phyloP scores from a whole-genome alignment of 1,139 yeast species.

The Saccharomyces uvarum region DNA sequence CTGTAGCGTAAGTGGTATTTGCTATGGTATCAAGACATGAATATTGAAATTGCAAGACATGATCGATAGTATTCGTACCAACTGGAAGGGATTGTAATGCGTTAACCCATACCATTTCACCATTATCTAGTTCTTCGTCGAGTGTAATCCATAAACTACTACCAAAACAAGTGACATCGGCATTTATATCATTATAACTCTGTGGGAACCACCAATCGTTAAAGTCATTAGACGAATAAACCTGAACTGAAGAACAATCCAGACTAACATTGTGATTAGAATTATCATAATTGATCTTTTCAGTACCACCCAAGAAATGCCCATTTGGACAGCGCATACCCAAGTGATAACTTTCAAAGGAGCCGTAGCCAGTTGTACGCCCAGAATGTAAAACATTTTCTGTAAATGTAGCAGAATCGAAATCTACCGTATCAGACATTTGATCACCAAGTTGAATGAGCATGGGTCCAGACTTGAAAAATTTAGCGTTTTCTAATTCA shows the following conservation, averaged over 20 bases:
- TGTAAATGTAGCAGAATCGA: conserved; percentile 18
- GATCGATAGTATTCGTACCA: conserved; percentile 19
- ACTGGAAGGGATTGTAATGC: conserved; percentile 22
- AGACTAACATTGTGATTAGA: conserved; percentile 17
- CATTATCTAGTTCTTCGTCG: conserved; percentile 15
- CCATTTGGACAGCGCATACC: conserved; percentile 31
- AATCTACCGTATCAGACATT: conserved; percentile 23
- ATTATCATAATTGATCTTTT: conserved; percentile 23
- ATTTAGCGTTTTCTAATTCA: conserved; percentile 28
- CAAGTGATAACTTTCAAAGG: conserved; percentile 29
- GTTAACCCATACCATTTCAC: conserved; percentile 24
- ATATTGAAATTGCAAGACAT: conserved; percentile 18
- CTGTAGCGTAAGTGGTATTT: conserved; percentile 21
- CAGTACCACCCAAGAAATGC: conserved; percentile 24
- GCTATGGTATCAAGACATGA: conserved; percentile 27
- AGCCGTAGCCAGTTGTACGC: conserved; percentile 29
- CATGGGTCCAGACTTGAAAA: conserved; percentile 24
- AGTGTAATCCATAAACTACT: conserved; percentile 17
- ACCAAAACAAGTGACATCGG: conserved; percentile 19
- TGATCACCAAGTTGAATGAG: conserved; percentile 16
- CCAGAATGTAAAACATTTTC: conserved; percentile 21
- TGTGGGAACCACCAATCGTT: conserved; percentile 32
- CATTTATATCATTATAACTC: conserved; percentile 11
- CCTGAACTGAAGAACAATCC: conserved; percentile 28
- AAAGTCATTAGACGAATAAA: conserved; percentile 22